Evolutionary conservation across 345 rosid species (phyloP).

Genomic region (Euclidium syriacum): DNA sequence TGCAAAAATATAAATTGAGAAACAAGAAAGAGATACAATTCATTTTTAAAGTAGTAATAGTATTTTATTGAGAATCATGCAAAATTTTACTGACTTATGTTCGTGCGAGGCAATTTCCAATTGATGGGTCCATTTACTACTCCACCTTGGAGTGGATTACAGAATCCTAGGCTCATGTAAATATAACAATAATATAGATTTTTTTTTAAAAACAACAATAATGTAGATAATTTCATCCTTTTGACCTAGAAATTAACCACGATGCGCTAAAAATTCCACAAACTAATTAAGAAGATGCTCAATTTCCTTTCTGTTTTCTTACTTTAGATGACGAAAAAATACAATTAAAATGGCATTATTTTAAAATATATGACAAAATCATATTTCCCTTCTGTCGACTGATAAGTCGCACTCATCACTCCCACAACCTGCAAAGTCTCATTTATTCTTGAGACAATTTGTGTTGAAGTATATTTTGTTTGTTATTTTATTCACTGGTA

Average conservation of each 20-base stretch:
- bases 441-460: constrained; percentile 27
- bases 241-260: constrained; percentile 21
- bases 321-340: background rate
- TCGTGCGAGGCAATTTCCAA: constrained; percentile 29
- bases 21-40: background rate
- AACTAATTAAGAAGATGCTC: constrained; percentile 6
- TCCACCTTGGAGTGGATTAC: constrained; percentile 33
- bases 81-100: constrained; percentile 17
- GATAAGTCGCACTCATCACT: constrained; percentile 35
- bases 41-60: background rate
- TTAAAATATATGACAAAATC: background rate
- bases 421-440: constrained; percentile 29
- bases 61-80: background rate
- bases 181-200: background rate
- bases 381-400: constrained; percentile 30
- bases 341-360: background rate
- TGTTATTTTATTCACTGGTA: background rate
- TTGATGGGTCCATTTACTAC: constrained; percentile 32
- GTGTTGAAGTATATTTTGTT: background rate
- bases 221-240: background rate
- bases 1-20: background rate
- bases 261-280: background rate
- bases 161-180: constrained; percentile 31
- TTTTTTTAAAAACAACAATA: background rate
- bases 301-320: background rate